Evolutionary conservation across 352 stramenopile genomes (phyloP).

Genomic region (Pythium brassicae): DNA sequence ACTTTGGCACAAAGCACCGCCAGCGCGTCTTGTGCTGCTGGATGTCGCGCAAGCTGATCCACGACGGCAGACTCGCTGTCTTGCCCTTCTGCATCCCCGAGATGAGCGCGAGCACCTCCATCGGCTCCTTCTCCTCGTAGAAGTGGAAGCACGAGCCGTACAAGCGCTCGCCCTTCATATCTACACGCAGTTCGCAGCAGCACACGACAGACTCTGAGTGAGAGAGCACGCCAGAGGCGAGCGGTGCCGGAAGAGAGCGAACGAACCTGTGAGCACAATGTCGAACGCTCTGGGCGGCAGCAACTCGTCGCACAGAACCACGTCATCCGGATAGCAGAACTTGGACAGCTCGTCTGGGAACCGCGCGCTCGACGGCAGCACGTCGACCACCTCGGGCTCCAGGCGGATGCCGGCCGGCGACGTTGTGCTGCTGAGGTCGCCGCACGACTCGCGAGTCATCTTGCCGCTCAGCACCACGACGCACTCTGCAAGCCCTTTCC

Average conservation of each 20-base stretch:
- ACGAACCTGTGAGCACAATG: conserved; percentile 62
- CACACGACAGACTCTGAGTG: neutral
- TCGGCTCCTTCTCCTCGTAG: conserved; percentile 51
- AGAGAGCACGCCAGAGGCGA: neutral
- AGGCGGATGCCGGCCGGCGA: conserved; percentile 43
- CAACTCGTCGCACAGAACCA: conserved; percentile 36
- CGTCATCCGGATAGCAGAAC: conserved; percentile 66
- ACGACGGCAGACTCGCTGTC: conserved; percentile 45
- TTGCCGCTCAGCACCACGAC: conserved; percentile 52
- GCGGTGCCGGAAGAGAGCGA: too few species aligned
- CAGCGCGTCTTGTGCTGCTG: conserved; percentile 51
- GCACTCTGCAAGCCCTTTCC: conserved; percentile 40
- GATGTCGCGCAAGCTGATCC: conserved; percentile 68
- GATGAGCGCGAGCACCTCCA: conserved; percentile 60
- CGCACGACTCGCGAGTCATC: conserved; percentile 28
- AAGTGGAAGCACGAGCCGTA: conserved; percentile 70
- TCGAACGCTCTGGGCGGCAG: conserved; percentile 49
- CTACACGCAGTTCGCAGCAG: conserved; percentile 1
- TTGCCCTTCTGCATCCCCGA: conserved; percentile 35
- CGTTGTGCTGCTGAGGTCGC: conserved; percentile 28
- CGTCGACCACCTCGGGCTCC: conserved; percentile 48
- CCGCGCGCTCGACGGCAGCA: conserved; percentile 31
- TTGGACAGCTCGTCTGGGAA: conserved; percentile 66
- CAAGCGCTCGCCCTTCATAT: conserved; percentile 47
- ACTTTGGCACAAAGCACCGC: conserved; percentile 60